phyloP scores from a whole-genome alignment of 1,139 yeast species.

The Diutina scorzettiae region DNA sequence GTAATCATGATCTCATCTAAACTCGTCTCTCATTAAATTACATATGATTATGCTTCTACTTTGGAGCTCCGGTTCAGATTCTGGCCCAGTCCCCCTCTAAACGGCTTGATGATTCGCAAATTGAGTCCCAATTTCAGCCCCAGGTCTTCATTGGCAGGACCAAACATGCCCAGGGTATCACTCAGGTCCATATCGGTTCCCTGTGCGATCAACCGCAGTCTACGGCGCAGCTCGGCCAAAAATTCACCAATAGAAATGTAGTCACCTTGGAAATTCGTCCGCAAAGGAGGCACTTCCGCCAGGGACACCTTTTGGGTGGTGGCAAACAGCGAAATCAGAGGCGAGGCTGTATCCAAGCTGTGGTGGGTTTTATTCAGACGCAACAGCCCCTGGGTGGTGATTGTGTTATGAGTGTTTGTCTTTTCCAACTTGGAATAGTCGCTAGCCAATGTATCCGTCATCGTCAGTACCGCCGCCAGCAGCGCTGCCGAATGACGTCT shows the following conservation, averaged over 20 bases:
- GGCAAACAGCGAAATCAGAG: background rate
- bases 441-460: background rate
- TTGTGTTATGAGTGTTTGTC: constrained; percentile 2
- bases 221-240: constrained; percentile 9
- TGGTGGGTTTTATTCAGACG: background rate
- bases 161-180: constrained; percentile 6
- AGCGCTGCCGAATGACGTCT: constrained; percentile 6
- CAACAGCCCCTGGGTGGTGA: constrained; percentile 9
- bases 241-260: constrained; percentile 8
- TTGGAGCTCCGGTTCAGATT: background rate
- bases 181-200: background rate
- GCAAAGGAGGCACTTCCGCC: constrained; percentile 8
- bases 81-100: constrained; percentile 1
- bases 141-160: background rate
- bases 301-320: background rate
- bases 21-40: background rate
- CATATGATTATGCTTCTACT: background rate
- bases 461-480: constrained; percentile 7
- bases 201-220: constrained; percentile 8
- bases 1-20: too few species aligned
- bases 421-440: background rate
- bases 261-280: background rate
- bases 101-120: constrained; percentile 52
- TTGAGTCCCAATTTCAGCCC: constrained; percentile 33
- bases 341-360: background rate